A percentile compares a stretch with the other conserved stretches of the same genome.
Conservation (phyloP, 169 alveolate species). For the Hepatocystis sp. region DNA sequence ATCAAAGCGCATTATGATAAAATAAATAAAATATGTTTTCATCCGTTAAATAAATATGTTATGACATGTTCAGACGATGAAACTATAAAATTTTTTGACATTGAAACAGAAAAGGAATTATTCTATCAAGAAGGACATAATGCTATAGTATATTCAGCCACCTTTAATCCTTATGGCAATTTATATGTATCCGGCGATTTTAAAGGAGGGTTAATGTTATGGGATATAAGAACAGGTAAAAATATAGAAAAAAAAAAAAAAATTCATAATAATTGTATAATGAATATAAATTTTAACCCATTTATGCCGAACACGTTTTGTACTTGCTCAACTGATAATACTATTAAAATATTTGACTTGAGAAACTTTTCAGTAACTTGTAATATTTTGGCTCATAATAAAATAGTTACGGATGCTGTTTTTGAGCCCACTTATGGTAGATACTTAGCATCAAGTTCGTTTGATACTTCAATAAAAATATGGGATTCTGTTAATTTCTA, state of each 20-base stretch:
- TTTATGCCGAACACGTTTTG: conserved; percentile 81
- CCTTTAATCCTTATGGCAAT: conserved; percentile 85
- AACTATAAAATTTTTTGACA: conserved; percentile 82
- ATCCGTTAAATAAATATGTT: conserved; percentile 78
- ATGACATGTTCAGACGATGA: conserved; percentile 83
- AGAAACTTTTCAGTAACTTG: conserved; percentile 80
- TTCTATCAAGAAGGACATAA: conserved; percentile 87
- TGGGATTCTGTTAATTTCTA: conserved; percentile 86
- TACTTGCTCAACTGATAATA: conserved; percentile 83
- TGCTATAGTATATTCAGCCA: conserved; percentile 79
- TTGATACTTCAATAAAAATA: conserved; percentile 83
- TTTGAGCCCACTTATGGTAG: conserved; percentile 87
- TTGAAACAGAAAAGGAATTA: conserved; percentile 78
- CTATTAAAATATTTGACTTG: conserved; percentile 85
- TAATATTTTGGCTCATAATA: conserved; percentile 83
- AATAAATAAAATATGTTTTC: conserved; percentile 83
- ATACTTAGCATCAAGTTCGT: conserved; percentile 84
- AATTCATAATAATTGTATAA: conserved; percentile 82
- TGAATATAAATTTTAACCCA: conserved; percentile 84
- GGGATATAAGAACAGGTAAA: conserved; percentile 85
- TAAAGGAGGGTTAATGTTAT: conserved; percentile 82
- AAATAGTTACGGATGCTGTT: conserved; percentile 83
- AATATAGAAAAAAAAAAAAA: conserved; percentile 79
- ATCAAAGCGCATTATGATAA: conserved; percentile 80
- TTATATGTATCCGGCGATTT: conserved; percentile 83